A percentile compares a stretch with the other conserved stretches of the same genome.
Conservation (phyloP, 2,329 filamentous ascomycete species). For the Aspergillus glaucus region DNA sequence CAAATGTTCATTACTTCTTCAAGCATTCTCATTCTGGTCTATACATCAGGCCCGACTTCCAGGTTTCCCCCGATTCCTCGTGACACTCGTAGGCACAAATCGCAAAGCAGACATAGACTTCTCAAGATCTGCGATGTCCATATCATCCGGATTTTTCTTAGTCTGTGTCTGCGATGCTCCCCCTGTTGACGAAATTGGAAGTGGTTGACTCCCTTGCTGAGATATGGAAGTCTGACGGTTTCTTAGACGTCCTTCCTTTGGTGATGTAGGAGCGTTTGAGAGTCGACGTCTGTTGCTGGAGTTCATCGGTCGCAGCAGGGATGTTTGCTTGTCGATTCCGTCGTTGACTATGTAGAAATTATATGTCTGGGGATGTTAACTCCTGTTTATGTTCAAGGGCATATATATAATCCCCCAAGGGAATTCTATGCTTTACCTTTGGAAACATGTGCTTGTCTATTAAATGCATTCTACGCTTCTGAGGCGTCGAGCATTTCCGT, state of each 20-base stretch:
- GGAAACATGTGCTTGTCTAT: slow-evolving; percentile 95
- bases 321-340: slow-evolving; percentile 79
- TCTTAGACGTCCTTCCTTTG: slow-evolving; percentile 29
- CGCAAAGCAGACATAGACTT: slow-evolving; percentile 40
- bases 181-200: background rate
- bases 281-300: slow-evolving; percentile 31
- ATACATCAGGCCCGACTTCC: slow-evolving; percentile 9
- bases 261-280: slow-evolving; percentile 20
- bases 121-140: slow-evolving; percentile 34
- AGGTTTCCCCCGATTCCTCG: slow-evolving; percentile 20
- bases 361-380: slow-evolving; percentile 51
- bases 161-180: background rate
- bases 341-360: slow-evolving; percentile 82
- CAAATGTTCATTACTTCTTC: slow-evolving; percentile 1
- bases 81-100: slow-evolving; percentile 40
- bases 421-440: slow-evolving; percentile 37
- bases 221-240: slow-evolving; percentile 22
- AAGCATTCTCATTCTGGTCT: slow-evolving; percentile 2
- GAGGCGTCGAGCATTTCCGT: slow-evolving; percentile 71
- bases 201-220: background rate
- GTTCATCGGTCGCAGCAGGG: slow-evolving; percentile 56
- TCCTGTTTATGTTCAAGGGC: background rate
- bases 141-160: slow-evolving; percentile 11
- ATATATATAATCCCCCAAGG: too few species aligned
- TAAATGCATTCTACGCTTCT: slow-evolving; percentile 80